A percentile compares a stretch with the other conserved stretches of the same genome.
Conservation (phyloP, 1,284 basidiomycete species). For the Cryptococcus sp. region DNA sequence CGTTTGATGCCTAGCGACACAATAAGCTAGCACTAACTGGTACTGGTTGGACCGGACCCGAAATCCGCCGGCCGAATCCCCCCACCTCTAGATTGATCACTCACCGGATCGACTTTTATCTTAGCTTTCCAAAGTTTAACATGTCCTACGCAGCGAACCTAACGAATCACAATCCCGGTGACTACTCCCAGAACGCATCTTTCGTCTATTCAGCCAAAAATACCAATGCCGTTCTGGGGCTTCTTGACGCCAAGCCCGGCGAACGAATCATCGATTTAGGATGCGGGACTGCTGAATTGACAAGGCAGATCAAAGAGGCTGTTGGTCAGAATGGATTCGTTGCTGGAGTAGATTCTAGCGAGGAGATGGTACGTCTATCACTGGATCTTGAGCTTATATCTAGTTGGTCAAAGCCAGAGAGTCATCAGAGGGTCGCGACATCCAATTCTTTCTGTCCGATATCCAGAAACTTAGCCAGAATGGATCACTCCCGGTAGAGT, state of each 20-base stretch:
- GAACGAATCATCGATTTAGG: slow-evolving; percentile 73
- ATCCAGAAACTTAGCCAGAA: slow-evolving; percentile 26
- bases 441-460: slow-evolving; percentile 43
- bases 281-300: slow-evolving; percentile 76
- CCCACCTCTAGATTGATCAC: too few relatives aligned
- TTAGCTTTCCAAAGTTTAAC: background rate
- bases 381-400: background rate
- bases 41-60: too few relatives aligned
- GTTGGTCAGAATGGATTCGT: slow-evolving; percentile 59
- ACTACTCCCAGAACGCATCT: slow-evolving; percentile 46
- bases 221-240: slow-evolving; percentile 58
- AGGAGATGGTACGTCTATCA: slow-evolving; percentile 60
- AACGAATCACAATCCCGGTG: slow-evolving; percentile 35
- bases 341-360: slow-evolving; percentile 65
- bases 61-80: too few relatives aligned
- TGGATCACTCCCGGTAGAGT: slow-evolving; percentile 19
- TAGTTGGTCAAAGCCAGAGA: slow-evolving; percentile 60
- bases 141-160: slow-evolving; percentile 9
- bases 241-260: slow-evolving; percentile 61
- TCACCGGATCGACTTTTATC: too few relatives aligned
- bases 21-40: too few relatives aligned
- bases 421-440: slow-evolving; percentile 53
- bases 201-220: slow-evolving; percentile 71
- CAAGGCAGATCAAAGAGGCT: slow-evolving; percentile 54
- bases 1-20: too few relatives aligned